Evolutionary conservation across 495 filamentous ascomycete genomes (phyloP).

Genomic region (Parathielavia appendiculata): DNA sequence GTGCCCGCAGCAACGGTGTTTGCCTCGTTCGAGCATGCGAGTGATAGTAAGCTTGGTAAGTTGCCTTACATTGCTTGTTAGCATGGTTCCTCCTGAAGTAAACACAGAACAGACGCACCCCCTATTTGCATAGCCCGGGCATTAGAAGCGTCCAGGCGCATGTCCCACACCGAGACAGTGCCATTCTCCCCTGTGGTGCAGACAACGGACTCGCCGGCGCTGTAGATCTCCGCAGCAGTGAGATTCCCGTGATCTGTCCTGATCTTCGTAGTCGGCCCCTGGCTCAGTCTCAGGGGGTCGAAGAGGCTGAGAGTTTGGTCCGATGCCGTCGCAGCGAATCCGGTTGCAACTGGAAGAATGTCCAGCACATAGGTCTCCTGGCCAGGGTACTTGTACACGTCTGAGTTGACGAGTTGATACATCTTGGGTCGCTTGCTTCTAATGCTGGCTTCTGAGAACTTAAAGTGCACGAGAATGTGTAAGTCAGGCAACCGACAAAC

Average conservation of each 20-base stretch:
- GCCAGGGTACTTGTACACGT: conserved; percentile 41
- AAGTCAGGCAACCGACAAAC: conserved; percentile 1
- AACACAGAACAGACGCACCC: conserved; percentile 38
- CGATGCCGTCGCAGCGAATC: conserved; percentile 47
- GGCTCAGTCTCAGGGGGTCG: conserved; percentile 43
- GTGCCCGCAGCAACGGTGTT: conserved; percentile 69
- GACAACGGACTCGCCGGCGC: conserved; percentile 39
- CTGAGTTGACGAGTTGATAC: conserved; percentile 42
- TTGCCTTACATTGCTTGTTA: conserved; percentile 19
- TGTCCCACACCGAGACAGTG: conserved; percentile 53
- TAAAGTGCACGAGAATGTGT: too few relatives aligned
- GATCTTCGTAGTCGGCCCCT: conserved; percentile 39
- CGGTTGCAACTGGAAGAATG: conserved; percentile 41
- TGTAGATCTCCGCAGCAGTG: conserved; percentile 50
- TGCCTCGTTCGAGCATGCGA: conserved; percentile 55
- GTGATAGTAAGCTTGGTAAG: conserved; percentile 55
- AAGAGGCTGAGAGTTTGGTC: conserved; percentile 54
- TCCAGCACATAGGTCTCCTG: conserved; percentile 48
- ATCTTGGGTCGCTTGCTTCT: conserved; percentile 24
- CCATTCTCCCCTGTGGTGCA: conserved; percentile 62
- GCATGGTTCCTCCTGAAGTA: conserved; percentile 29
- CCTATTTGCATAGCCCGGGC: conserved; percentile 36
- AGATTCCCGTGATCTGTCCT: conserved; percentile 49
- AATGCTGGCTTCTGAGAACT: background rate
- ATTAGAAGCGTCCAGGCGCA: conserved; percentile 36